Percentiles rank a stretch among this genome's conserved stretches.
These are phyloP conservation scores for Heracleum sosnowskyi DNA, from an alignment of 129 eudicot genomes.

Conservation along the genomic window DNA sequence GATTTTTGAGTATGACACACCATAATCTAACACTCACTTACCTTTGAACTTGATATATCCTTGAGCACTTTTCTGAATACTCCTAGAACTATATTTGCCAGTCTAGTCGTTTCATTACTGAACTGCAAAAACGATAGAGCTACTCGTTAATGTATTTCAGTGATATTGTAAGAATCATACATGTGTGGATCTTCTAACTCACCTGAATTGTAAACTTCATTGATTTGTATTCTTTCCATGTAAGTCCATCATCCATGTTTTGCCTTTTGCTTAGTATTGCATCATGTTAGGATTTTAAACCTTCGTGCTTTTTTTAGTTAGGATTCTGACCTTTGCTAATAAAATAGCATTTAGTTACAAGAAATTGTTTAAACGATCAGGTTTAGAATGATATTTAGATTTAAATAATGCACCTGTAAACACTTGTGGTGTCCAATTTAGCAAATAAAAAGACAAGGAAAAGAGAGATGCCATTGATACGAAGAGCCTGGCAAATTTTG, in stretches of 20 bases:
- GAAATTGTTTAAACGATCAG: not conserved
- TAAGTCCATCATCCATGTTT: constrained; percentile 52
- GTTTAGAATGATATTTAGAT: not conserved
- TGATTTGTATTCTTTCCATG: constrained; percentile 91
- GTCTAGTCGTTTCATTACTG: constrained; percentile 83
- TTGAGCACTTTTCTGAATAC: constrained; percentile 80
- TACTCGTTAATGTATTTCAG: not conserved
- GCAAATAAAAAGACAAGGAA: too few species aligned
- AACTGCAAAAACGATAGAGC: constrained; percentile 36
- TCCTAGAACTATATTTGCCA: constrained; percentile 90
- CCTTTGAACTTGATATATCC: constrained; percentile 71
- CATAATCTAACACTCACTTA: too few species aligned
- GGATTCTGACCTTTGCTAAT: not conserved
- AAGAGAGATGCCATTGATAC: too few species aligned
- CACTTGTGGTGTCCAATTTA: constrained; percentile 86
- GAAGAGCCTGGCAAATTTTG: too few species aligned
- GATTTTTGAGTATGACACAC: too few species aligned
- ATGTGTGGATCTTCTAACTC: not conserved
- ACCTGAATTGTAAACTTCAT: constrained; percentile 90
- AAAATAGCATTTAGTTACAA: not conserved
- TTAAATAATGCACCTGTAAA: constrained; percentile 44
- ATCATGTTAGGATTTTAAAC: constrained; percentile 37
- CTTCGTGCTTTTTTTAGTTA: not conserved
- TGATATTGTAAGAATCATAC: not conserved
- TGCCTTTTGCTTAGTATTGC: constrained; percentile 50